Evolutionary conservation across 345 rosid genomes (phyloP).

Genomic region (Gossypium thurberi): DNA sequence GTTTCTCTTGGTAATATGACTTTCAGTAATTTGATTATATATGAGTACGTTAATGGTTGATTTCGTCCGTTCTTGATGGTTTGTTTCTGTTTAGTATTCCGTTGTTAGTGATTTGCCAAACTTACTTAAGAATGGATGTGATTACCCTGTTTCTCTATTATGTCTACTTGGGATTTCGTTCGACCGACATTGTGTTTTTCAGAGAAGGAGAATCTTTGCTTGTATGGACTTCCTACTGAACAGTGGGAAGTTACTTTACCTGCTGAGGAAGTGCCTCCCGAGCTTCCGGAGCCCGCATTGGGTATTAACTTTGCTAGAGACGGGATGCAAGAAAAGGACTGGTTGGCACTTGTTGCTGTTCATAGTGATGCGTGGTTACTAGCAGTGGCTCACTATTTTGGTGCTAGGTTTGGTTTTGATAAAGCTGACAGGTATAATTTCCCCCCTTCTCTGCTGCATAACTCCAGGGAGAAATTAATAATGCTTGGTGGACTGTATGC

Average conservation of each 20-base stretch:
- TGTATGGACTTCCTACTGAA: slow-evolving; percentile 71
- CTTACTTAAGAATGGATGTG: background rate
- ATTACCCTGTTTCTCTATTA: background rate
- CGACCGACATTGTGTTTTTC: slow-evolving; percentile 6
- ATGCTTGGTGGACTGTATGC: background rate
- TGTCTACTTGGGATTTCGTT: background rate
- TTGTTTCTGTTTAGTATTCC: background rate
- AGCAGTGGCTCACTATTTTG: slow-evolving; percentile 68
- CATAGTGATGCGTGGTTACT: slow-evolving; percentile 84
- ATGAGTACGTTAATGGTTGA: too few relatives aligned
- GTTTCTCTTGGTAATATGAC: too few relatives aligned
- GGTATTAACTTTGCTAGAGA: slow-evolving; percentile 89
- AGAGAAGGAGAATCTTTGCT: slow-evolving; percentile 87
- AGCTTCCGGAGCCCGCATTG: slow-evolving; percentile 85
- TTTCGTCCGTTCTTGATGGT: background rate
- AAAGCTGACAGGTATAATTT: slow-evolving; percentile 60
- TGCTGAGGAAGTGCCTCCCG: slow-evolving; percentile 88
- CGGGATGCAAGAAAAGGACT: slow-evolving; percentile 75
- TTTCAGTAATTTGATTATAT: too few relatives aligned
- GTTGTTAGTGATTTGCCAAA: background rate
- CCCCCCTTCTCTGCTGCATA: slow-evolving; percentile 4
- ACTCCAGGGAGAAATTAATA: background rate
- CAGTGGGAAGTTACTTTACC: slow-evolving; percentile 83
- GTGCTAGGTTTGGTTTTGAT: slow-evolving; percentile 66
- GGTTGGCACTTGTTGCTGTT: slow-evolving; percentile 78